Evolutionary conservation across 148 eudicot species (phyloP), one percentile per base, ranked within the genome.

Genomic region (Vaccinium myrtillus): DNA sequence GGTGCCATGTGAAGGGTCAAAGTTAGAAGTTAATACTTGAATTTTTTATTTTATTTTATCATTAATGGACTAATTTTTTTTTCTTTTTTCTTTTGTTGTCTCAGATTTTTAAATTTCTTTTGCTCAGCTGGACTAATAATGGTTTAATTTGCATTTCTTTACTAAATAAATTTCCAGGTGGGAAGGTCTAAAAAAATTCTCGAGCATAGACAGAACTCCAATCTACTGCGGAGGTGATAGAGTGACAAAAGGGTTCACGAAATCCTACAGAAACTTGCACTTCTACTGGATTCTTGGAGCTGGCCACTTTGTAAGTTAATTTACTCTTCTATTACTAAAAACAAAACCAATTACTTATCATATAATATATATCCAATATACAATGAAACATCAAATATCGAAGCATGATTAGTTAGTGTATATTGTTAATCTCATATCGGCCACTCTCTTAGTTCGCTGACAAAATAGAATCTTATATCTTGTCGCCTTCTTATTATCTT

Each of bases 251-350:
- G 99, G 90, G 7, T 94, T 93, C 88, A 86, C 69, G n/a, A 93
- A 84, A 76, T 93, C 99, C 3, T 90, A 91, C 90, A 89, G 83
- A 49, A 94, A 96, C 77, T 90, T 96, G 56, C 94, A 93, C 86
- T 96, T 96, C 91, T 96, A 92, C 84, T 96, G 99, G 99, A 93
- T 96, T 87, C 98, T 96, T 89, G 90, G 88, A 81, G 99, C 99
- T 63, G 99, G 98, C 39, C 99, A 94, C 86, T 96, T 93, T 87
- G 97, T 96, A 88, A 93, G 98, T 91, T n/a, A n/a, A n/a, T n/a
- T 75, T 8, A 21, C 27, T 63, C 27, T n/a, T 15, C 56, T 53
- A 53, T 14, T 53, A 4, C 3, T 21, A 63, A 21, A 19, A 59
- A n/a, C 21, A 6, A 61, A 7, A 19, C 21, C 19, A 8, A 8